These are phyloP conservation scores for Tetrahymena elliotti DNA, from an alignment of 73 alveolate species.

Conservation along the genomic window DNA sequence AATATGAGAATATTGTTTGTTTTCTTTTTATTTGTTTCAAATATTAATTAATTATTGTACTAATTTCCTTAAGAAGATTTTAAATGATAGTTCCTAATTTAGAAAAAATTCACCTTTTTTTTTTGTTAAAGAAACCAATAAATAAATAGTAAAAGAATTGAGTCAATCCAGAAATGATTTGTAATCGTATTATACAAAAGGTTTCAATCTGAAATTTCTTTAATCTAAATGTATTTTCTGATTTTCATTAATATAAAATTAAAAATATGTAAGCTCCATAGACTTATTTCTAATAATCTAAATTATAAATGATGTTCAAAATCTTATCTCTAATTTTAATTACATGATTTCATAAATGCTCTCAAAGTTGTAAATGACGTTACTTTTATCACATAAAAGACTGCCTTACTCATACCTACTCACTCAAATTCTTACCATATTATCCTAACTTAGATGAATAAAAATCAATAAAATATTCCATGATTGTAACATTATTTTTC, in stretches of 20 bases:
- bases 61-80: neutral
- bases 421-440: neutral
- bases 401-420: neutral
- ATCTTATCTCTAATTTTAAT: neutral
- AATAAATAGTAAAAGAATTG: neutral
- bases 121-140: neutral
- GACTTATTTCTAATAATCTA: neutral
- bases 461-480: too few species aligned
- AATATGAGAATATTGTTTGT: neutral
- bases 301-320: neutral
- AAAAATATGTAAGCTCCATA: neutral
- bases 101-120: too few species aligned
- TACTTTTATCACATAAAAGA: neutral
- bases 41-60: too few species aligned
- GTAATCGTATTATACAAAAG: neutral
- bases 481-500: too few species aligned
- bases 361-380: neutral
- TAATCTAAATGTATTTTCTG: neutral
- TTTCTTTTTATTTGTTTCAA: neutral
- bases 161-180: neutral
- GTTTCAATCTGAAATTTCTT: neutral
- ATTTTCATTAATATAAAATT: too few species aligned
- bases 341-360: neutral
- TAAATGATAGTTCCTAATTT: too few species aligned
- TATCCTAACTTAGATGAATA: too few species aligned